Evolutionary conservation across 106 monocot genomes (phyloP), one percentile per base, ranked within the genome.

Genomic region (Platanthera zijinensis): DNA sequence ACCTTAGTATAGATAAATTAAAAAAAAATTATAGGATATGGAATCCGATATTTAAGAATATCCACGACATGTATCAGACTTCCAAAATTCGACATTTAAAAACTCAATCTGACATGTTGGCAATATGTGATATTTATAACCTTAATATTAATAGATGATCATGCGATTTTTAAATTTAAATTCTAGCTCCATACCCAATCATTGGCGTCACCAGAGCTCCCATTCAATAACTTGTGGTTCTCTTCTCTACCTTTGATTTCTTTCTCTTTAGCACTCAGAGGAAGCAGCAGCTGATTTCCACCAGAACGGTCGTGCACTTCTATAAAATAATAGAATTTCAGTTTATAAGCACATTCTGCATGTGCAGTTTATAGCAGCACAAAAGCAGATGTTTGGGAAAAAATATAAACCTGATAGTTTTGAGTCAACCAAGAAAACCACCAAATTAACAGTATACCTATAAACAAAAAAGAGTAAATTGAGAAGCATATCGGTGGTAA

Each of bases 361-460:
- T 50, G 22, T 25, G n/a, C 2, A 28, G 50, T 17, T 5, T 19
- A 46, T n/a, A 47, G 10, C 45, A 66, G 17, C 57, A 14, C 7
- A 8, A 46, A 0, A 39, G 13, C 10, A 7, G 25, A 1, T 64
- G 8, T 32, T 51, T 9, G 59, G 75, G 48, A 14, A 10, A 10
- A 53, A 53, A 53, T 53, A 53, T 19, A 78, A 73, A 82, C 87
- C 87, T 74, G 82, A 51, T 19, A 87, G 70, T 77, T 84, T 87
- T 50, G 74, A 70, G 21, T 87, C 87, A 61, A 87, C 73, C 79
- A 82, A 87, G 50, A 84, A 87, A n/a, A 87, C 81, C 18, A 87
- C 78, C 76, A 87, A 78, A 78, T 78, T 87, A 51, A 87, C 83
- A 78, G 83, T 82, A 66, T 84, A 87, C 87, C 84, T 84, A 39